Evolutionary conservation across 805 yeast species (phyloP).

Genomic region (Kluyveromyces aestuarii): DNA sequence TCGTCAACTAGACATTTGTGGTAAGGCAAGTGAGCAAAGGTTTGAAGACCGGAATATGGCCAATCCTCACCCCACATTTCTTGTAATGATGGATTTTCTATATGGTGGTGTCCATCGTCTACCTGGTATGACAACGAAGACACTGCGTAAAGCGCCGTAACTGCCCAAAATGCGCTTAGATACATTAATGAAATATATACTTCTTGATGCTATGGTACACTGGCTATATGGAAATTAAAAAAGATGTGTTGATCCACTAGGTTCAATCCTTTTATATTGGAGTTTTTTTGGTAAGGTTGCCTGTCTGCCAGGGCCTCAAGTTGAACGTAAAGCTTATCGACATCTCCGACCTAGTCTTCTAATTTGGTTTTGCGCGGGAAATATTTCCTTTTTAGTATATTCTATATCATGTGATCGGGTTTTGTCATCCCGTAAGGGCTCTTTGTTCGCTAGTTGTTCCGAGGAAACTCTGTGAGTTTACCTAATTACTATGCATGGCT

Average conservation of each 20-base stretch:
- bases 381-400: not conserved
- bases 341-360: not conserved
- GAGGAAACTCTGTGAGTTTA: no score
- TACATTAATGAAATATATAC: not conserved
- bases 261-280: no score
- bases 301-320: no score
- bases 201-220: not conserved
- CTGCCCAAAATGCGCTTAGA: not conserved
- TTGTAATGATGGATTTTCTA: slow-evolving; percentile 34
- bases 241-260: not conserved
- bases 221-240: not conserved
- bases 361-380: not conserved
- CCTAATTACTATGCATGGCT: not conserved
- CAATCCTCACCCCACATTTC: slow-evolving; percentile 66
- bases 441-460: no score
- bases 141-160: not conserved
- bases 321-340: not conserved
- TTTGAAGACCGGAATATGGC: slow-evolving; percentile 60
- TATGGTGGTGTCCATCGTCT: not conserved
- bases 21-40: slow-evolving; percentile 67
- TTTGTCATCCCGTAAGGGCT: no score
- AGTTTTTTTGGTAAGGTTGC: no score
- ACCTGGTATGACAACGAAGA: not conserved
- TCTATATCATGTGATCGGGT: not conserved
- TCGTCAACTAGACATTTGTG: slow-evolving; percentile 47